A percentile compares a stretch with the other conserved stretches of the same genome.
phyloP scores from a whole-genome alignment of 2,329 filamentous ascomycete species.

The Aspergillus fumigatiaffinis region DNA sequence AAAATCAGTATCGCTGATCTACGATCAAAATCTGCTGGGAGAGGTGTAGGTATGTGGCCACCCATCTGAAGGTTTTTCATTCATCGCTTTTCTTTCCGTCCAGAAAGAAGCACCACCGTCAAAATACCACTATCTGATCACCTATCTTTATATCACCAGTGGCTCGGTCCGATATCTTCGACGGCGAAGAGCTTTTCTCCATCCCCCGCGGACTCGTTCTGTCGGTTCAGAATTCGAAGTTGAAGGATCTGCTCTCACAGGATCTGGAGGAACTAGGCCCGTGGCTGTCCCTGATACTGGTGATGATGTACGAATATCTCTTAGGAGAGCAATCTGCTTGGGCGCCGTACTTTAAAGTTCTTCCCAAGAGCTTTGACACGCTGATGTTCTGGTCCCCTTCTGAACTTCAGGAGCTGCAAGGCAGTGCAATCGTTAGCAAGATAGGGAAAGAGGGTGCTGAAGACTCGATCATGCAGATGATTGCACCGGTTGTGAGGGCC shows the following conservation, averaged over 20 bases:
- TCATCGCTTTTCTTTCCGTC: slow-evolving; percentile 11
- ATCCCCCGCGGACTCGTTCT: slow-evolving; percentile 71
- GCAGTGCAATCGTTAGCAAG: slow-evolving; percentile 69
- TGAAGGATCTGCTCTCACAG: slow-evolving; percentile 56
- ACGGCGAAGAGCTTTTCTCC: slow-evolving; percentile 75
- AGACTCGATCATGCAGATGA: slow-evolving; percentile 57
- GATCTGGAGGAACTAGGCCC: slow-evolving; percentile 49
- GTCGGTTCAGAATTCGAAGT: slow-evolving; percentile 66
- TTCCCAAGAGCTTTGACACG: slow-evolving; percentile 72
- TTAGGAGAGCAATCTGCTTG: slow-evolving; percentile 60
- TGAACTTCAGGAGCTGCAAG: slow-evolving; percentile 70
- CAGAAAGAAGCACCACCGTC: not conserved
- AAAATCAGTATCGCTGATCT: slow-evolving; percentile 59
- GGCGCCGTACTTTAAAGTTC: slow-evolving; percentile 72
- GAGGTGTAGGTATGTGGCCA: slow-evolving; percentile 58
- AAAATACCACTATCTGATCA: slow-evolving; percentile 18
- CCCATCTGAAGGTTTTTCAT: slow-evolving; percentile 19
- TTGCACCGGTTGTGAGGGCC: slow-evolving; percentile 50
- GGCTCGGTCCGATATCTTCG: slow-evolving; percentile 63
- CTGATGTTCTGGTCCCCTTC: slow-evolving; percentile 80
- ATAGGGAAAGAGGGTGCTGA: slow-evolving; percentile 73
- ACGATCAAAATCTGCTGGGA: slow-evolving; percentile 52
- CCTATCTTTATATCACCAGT: slow-evolving; percentile 48
- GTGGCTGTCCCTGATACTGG: slow-evolving; percentile 64
- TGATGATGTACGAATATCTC: slow-evolving; percentile 74